These are phyloP conservation scores for Vitis riparia DNA, from an alignment of 164 flowering plant genomes.

Conservation along the genomic window DNA sequence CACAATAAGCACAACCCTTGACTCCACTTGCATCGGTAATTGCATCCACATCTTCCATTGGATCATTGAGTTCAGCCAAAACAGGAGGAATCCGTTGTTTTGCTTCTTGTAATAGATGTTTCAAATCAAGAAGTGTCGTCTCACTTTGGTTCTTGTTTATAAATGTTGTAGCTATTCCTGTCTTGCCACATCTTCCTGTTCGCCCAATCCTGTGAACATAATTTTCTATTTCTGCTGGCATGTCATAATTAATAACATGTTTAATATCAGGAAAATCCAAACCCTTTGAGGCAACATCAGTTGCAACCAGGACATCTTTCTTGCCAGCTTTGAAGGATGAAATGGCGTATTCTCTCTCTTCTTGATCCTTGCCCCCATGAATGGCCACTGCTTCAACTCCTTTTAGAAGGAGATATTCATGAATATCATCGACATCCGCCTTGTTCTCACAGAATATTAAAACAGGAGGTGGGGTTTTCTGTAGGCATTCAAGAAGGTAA, in stretches of 20 bases:
- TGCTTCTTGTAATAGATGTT: conserved; percentile 91
- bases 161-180: conserved; percentile 93
- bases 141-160: conserved; percentile 96
- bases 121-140: conserved; percentile 89
- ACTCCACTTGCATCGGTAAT: conserved; percentile 76
- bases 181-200: conserved; percentile 94
- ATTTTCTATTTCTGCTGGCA: conserved; percentile 97
- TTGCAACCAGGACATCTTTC: conserved; percentile 93
- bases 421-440: conserved; percentile 96
- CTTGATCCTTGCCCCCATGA: conserved; percentile 98
- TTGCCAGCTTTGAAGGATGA: conserved; percentile 82
- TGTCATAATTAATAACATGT: conserved; percentile 91
- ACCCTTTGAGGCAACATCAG: conserved; percentile 98
- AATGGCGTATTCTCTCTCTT: conserved; percentile 91
- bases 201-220: conserved; percentile 92
- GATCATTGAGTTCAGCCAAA: conserved; percentile 86
- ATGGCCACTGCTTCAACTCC: conserved; percentile 96
- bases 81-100: conserved; percentile 97
- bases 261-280: conserved; percentile 95
- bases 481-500: conserved; percentile 92
- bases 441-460: conserved; percentile 94
- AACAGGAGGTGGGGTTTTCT: conserved; percentile 93
- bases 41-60: conserved; percentile 81
- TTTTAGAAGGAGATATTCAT: conserved; percentile 87
- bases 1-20: conserved; percentile 94